Conservation (phyloP, 2,329 filamentous ascomycete species). For the Fusarium torreyae region DNA sequence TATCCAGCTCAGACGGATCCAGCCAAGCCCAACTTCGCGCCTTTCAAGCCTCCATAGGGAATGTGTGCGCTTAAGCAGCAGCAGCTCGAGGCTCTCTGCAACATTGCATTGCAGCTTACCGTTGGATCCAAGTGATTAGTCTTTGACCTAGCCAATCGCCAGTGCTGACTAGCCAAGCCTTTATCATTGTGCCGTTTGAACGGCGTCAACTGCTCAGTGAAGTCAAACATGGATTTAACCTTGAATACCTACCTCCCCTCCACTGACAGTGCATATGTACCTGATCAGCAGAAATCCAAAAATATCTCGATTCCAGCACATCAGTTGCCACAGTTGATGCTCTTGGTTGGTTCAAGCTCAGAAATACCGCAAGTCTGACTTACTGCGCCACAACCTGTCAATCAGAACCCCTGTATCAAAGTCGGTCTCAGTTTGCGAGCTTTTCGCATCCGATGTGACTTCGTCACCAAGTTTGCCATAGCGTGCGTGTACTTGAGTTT, state of each 20-base stretch:
- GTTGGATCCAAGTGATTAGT: neutral
- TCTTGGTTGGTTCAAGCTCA: constrained; percentile 7
- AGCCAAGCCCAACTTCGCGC: constrained; percentile 37
- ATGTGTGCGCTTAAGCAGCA: constrained; percentile 8
- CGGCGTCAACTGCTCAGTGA: constrained; percentile 8
- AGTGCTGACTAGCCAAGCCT: constrained; percentile 16
- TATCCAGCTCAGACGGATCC: constrained; percentile 41
- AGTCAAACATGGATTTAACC: constrained; percentile 10
- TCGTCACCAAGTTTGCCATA: constrained; percentile 11
- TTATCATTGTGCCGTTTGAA: neutral
- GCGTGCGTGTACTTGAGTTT: neutral
- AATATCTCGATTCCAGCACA: constrained; percentile 24
- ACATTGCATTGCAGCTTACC: constrained; percentile 4
- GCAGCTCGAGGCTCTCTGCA: constrained; percentile 15
- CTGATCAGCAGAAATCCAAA: constrained; percentile 39
- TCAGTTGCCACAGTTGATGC: constrained; percentile 22
- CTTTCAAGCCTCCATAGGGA: constrained; percentile 29
- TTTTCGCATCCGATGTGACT: constrained; percentile 3
- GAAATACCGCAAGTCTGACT: constrained; percentile 25
- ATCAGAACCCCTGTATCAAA: constrained; percentile 14
- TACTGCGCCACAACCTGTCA: constrained; percentile 37
- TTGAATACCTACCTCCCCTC: constrained; percentile 22
- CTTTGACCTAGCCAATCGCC: constrained; percentile 13
- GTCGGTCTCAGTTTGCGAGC: constrained; percentile 14
- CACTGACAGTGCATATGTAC: constrained; percentile 14